Evolutionary conservation across 148 eudicot species (phyloP).

Genomic region (Nepenthes gracilis): DNA sequence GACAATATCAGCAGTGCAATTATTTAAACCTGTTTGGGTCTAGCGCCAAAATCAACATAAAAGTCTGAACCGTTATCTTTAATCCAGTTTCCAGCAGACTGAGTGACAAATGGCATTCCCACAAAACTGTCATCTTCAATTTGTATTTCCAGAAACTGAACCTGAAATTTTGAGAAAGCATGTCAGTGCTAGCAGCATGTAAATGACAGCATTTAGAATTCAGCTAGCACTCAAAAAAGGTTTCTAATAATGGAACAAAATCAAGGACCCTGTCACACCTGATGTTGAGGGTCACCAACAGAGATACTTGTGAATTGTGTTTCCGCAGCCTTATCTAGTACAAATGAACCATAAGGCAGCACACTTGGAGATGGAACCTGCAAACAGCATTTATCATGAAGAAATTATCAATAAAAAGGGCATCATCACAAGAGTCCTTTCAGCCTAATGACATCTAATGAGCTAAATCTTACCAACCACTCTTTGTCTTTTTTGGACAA

Average conservation of each 20-base stretch:
- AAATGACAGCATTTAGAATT: not conserved
- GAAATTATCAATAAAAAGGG: not conserved
- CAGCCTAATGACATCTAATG: not conserved
- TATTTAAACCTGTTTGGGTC: slow-evolving; percentile 26
- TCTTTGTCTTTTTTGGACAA: slow-evolving; percentile 61
- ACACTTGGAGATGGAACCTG: slow-evolving; percentile 64
- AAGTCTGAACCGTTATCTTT: slow-evolving; percentile 84
- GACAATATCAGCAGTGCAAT: not conserved
- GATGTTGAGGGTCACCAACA: slow-evolving; percentile 30
- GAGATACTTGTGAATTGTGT: slow-evolving; percentile 43
- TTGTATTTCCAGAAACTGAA: slow-evolving; percentile 55
- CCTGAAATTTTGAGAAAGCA: slow-evolving; percentile 19
- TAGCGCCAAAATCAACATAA: slow-evolving; percentile 43
- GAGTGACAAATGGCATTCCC: slow-evolving; percentile 92
- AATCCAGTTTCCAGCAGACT: slow-evolving; percentile 75
- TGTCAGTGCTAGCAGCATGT: not conserved
- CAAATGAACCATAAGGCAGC: slow-evolving; percentile 65
- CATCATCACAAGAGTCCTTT: not conserved
- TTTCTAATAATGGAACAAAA: not conserved
- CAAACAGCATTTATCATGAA: slow-evolving; percentile 7
- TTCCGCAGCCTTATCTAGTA: slow-evolving; percentile 53
- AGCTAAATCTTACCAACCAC: slow-evolving; percentile 61
- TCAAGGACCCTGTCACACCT: slow-evolving; percentile 25
- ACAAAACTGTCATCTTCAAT: slow-evolving; percentile 51
- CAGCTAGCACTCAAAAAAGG: not conserved